Conservation (phyloP, 106 monocot genomes). For the Amphibolis antarctica region DNA sequence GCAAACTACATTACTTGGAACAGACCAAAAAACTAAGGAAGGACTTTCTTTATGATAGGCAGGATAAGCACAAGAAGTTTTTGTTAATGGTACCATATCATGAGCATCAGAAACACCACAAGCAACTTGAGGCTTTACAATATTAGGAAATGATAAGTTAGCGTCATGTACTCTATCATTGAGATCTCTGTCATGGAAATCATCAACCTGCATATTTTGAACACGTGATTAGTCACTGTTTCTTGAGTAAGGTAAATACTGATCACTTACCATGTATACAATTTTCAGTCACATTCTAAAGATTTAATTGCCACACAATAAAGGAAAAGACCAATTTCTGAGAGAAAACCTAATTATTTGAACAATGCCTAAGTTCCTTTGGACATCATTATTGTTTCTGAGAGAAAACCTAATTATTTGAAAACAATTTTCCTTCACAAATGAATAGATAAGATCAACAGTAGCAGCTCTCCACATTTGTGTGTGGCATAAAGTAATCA, state of each 20-base stretch:
- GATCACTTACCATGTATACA: neutral
- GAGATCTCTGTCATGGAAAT: slow-evolving; percentile 33
- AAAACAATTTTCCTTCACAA: too few relatives aligned
- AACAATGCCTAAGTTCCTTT: too few relatives aligned
- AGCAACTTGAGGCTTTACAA: slow-evolving; percentile 95
- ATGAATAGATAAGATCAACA: neutral
- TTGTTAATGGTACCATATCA: slow-evolving; percentile 34
- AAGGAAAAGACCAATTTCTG: too few relatives aligned
- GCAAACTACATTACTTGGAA: too few relatives aligned
- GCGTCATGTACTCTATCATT: slow-evolving; percentile 38
- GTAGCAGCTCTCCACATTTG: neutral
- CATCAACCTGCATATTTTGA: slow-evolving; percentile 51
- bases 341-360: too few relatives aligned
- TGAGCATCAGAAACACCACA: slow-evolving; percentile 96
- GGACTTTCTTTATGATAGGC: too few relatives aligned
- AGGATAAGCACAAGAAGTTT: neutral
- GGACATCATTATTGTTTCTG: too few relatives aligned
- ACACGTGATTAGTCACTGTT: slow-evolving; percentile 1
- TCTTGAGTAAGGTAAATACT: neutral
- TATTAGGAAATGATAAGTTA: slow-evolving; percentile 67
- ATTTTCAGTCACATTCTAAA: too few relatives aligned
- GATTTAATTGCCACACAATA: too few relatives aligned
- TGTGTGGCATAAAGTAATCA: slow-evolving; percentile 1
- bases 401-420: too few relatives aligned
- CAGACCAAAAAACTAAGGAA: too few relatives aligned